Conservation (phyloP, 2,329 filamentous ascomycete genomes). For the Fusarium lateritium region DNA sequence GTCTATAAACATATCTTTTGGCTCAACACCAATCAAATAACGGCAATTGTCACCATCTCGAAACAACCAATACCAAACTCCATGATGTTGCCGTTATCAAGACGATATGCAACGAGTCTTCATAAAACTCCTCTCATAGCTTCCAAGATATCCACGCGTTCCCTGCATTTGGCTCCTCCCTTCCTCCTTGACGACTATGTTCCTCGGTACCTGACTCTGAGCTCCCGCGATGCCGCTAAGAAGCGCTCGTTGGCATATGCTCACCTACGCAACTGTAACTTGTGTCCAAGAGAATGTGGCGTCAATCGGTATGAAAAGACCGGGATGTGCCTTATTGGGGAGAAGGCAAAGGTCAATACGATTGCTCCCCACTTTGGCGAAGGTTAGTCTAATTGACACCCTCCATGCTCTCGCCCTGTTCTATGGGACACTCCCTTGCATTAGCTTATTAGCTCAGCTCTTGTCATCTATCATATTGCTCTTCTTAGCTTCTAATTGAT, state of each 20-base stretch:
- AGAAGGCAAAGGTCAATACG: conserved; percentile 83
- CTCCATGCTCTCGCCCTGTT: conserved; percentile 7
- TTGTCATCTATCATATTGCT: background rate
- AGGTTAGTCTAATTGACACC: conserved; percentile 58
- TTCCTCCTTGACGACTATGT: conserved; percentile 83
- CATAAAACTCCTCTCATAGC: conserved; percentile 6
- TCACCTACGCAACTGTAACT: conserved; percentile 83
- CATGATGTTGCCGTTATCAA: conserved; percentile 37
- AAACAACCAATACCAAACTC: conserved; percentile 13
- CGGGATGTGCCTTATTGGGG: conserved; percentile 83
- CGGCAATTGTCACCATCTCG: conserved; percentile 42
- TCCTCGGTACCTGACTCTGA: conserved; percentile 79
- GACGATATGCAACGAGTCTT: conserved; percentile 4
- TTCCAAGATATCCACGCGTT: conserved; percentile 25
- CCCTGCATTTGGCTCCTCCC: conserved; percentile 70
- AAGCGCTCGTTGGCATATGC: conserved; percentile 82
- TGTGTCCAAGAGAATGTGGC: conserved; percentile 82
- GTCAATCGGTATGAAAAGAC: conserved; percentile 87
- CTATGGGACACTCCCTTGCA: conserved; percentile 27
- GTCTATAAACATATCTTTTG: conserved; percentile 1
- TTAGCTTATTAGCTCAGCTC: conserved; percentile 1
- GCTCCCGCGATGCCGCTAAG: conserved; percentile 76
- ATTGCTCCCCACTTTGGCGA: conserved; percentile 91
- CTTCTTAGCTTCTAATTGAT: conserved; percentile 10
- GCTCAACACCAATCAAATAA: conserved; percentile 44